Evolutionary conservation across 495 filamentous ascomycete genomes (phyloP), one percentile per base, ranked within the genome.

Genomic region (Lindgomyces ingoldianus): DNA sequence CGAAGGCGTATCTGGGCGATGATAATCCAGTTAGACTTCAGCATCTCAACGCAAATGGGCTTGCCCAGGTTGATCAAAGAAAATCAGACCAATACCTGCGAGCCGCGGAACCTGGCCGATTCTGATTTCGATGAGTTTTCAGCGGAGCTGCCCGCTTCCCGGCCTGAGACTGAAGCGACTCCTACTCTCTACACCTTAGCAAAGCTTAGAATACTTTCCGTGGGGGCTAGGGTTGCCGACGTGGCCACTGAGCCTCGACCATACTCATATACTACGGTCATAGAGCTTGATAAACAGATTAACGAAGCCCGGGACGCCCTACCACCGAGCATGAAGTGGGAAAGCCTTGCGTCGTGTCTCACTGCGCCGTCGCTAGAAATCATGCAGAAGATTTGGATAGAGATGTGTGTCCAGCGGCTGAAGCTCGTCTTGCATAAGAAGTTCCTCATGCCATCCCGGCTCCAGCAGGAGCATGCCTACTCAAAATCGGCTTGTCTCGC

Each of bases 1-100:
- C 68, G 77, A 22, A 60, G 77, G 2, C 72, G 78, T 9, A 45
- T 74, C 9, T 80, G 74, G 74, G 19, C 58, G 19, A 67, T 68
- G 16, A 56, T 80, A 0, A 46, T 73, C 1, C 67, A 70, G 22
- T 66, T 75, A 25, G 76, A 80, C 33, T 53, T 69, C 22, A 47
- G 77, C n/a, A 29, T 72, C 1, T 76, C 74, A 6, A 25, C 14
- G 10, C 49, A 53, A 24, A 24, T 53, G 49, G 49, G 49, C 49
- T n/a, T 53, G 9, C 49, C 49, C 8, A 26, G 19, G 6, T 24
- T 53, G 49, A 27, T 53, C 22, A 27, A 26, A 29, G 49, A 53
- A n/a, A n/a, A 9, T 6, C 19, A 53, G 9, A 18, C 14, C 10
- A 22, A 53, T 33, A 53, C 49, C 16, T 3, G 4, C 8, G 25